Percentiles rank a stretch among this genome's conserved stretches.
Evolutionary conservation across 352 stramenopile species (phyloP).

Genomic region (Blastocystis sp.): DNA sequence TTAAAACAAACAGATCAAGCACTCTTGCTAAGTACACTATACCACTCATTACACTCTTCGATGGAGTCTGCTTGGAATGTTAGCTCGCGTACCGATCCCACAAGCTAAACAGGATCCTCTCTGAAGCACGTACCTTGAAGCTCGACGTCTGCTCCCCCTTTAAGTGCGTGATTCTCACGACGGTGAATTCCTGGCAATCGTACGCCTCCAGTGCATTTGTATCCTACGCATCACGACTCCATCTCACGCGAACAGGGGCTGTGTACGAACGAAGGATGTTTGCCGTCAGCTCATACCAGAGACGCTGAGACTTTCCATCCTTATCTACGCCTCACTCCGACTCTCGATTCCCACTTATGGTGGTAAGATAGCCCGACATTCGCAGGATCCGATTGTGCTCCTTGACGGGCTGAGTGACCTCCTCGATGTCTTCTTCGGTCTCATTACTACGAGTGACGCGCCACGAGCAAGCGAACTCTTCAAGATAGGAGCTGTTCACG

Average conservation of each 20-base stretch:
- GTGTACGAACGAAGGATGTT: constrained; percentile 3
- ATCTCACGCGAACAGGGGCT: not conserved
- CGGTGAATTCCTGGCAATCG: not conserved
- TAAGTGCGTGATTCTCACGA: not conserved
- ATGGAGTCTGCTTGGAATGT: constrained; percentile 20
- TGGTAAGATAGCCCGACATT: constrained; percentile 36
- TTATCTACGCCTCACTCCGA: not conserved
- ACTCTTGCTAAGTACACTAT: constrained; percentile 23
- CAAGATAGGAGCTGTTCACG: not conserved
- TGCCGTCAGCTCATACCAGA: constrained; percentile 21
- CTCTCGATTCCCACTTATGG: not conserved
- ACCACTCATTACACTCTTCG: constrained; percentile 36
- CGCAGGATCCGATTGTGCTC: constrained; percentile 37
- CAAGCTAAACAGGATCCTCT: not conserved
- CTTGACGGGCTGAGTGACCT: not conserved
- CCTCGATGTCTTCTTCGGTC: not conserved
- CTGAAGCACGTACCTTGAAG: not conserved
- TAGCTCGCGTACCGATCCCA: constrained; percentile 10
- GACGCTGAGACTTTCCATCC: constrained; percentile 14
- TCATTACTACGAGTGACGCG: not conserved
- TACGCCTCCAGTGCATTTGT: constrained; percentile 17
- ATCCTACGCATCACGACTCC: not conserved
- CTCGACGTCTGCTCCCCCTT: not conserved
- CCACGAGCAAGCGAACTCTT: not conserved
- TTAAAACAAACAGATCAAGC: not conserved